Conservation (phyloP, 345 rosid genomes). For the Anacardium occidentale region DNA sequence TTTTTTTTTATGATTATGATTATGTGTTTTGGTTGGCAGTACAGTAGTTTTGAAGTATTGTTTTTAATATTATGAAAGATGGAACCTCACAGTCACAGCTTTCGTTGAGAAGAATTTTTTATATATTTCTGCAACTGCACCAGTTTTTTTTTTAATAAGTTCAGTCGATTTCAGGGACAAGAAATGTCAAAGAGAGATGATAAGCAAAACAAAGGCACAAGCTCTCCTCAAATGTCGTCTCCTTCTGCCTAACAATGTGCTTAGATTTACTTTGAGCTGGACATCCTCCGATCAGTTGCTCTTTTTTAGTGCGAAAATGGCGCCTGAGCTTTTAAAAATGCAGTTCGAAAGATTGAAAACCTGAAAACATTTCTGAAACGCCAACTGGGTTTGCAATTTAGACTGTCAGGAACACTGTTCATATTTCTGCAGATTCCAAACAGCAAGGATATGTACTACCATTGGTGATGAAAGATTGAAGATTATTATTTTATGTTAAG, state of each 20-base stretch:
- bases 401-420: no score
- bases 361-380: not conserved
- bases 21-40: no score
- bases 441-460: not conserved
- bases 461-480: not conserved
- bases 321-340: not conserved
- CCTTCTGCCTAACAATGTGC: not conserved
- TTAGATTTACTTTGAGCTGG: slow-evolving; percentile 5
- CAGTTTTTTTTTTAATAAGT: not conserved
- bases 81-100: not conserved
- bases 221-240: no score
- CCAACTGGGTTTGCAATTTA: not conserved
- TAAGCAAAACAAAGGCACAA: slow-evolving; percentile 15
- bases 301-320: not conserved
- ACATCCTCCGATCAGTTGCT: not conserved
- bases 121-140: not conserved
- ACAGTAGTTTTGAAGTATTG: no score
- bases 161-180: not conserved
- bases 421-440: not conserved
- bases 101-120: not conserved
- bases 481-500: slow-evolving; percentile 7
- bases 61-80: not conserved
- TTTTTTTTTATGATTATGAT: no score
- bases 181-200: slow-evolving; percentile 19
- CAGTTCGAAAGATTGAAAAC: not conserved